Conservation (phyloP, 164 flowering plant species). For the Stephania japonica region DNA sequence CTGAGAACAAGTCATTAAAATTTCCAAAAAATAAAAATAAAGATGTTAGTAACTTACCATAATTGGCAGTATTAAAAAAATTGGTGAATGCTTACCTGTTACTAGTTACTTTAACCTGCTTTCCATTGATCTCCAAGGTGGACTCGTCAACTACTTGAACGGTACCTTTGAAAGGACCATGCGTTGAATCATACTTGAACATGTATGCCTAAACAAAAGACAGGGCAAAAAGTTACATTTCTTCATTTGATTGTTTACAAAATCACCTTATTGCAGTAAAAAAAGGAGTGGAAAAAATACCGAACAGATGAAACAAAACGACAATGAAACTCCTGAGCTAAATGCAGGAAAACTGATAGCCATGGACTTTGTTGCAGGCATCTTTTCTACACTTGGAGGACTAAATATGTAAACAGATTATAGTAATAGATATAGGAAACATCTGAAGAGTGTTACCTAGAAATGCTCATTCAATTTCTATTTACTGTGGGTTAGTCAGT, state of each 20-base stretch:
- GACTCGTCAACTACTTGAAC: constrained; percentile 69
- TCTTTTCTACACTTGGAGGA: not conserved
- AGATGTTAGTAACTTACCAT: not conserved
- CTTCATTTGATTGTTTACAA: not conserved
- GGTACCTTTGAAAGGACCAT: constrained; percentile 76
- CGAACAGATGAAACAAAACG: not conserved
- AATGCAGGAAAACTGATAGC: not conserved
- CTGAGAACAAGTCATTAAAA: constrained; percentile 27
- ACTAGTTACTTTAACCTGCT: constrained; percentile 54
- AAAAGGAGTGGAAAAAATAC: not conserved
- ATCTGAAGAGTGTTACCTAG: too few relatives aligned
- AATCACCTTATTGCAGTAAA: not conserved
- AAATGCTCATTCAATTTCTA: too few relatives aligned
- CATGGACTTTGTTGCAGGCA: not conserved
- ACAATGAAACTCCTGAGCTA: not conserved
- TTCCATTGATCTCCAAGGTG: constrained; percentile 87
- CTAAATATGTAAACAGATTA: not conserved
- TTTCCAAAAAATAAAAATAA: not conserved
- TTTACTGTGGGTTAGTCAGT: too few relatives aligned
- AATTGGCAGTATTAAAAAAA: not conserved
- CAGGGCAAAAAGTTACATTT: not conserved
- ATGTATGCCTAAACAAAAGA: constrained; percentile 72
- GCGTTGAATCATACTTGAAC: constrained; percentile 97
- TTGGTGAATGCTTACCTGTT: constrained; percentile 52
- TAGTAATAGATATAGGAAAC: not conserved